Base-by-base conservation (phyloP, 2,329 filamentous ascomycete genomes). In the Cercospora canescens region DNA sequence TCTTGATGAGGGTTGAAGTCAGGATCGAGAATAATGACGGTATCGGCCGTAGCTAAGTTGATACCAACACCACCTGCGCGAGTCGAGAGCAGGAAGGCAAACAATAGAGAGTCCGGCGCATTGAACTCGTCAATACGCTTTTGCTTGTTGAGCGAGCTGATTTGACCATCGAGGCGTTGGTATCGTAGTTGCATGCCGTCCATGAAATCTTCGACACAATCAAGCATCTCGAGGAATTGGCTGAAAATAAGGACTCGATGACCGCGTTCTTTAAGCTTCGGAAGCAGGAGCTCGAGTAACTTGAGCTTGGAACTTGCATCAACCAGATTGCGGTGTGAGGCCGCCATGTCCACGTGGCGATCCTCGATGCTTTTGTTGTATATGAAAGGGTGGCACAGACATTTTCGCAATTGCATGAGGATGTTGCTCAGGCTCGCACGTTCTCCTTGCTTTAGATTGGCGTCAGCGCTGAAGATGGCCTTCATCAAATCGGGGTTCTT, bases 1-100 rank as follows among this genome's bases (percentile, higher is more conserved):
- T 99, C 96, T 79, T 99, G 95, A 75, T 99, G 95, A 0, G 95
- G 95, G 68, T 99, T 99, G 83, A 96, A 98, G 76, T 99, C 95
- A 0, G 93, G 93, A 73, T 99, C 94, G 71, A 98, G 88, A 70
- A 99, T 97, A 70, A 99, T 97, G 67, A 99, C 96, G 0, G 95
- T 99, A 75, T 99, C 95, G 2, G 95, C 95, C 7, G 94, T 97
- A 0, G 95, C 95, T 63, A 99, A 85, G 76, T 99, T 99, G 82
- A 99, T 99, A 16, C 95, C 96, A 0, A 99, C 94, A 74, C 96
- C 95, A 62, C 95, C 95, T 18, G 96, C 94, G 69, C 95, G 89
- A 3, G 96, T 99, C 0, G 94, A 98, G 0, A 99, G 84, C 18
- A 99, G 80, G 79, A 99, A 98, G 0, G 91, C 93, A 77, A 98